Base-by-base conservation (phyloP, 192 early-diverging fungal species). In the Coemansia sp. region DNA sequence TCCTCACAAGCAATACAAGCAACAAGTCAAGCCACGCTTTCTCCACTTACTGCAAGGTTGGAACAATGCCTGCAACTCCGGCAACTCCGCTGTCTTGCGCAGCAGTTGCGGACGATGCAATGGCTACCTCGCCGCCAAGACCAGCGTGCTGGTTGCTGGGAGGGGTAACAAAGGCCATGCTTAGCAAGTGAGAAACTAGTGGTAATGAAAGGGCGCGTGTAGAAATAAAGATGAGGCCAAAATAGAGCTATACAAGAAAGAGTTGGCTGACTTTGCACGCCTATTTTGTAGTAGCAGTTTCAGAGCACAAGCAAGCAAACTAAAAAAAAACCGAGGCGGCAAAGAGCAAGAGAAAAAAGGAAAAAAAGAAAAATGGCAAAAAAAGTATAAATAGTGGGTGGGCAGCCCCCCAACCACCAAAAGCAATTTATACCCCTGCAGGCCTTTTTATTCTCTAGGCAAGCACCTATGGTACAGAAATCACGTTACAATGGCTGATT, bases 1-100 rank as follows among this genome's bases (percentile, higher is more conserved):
- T n/a, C n/a, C 20, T 26, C 18, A 9, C 43, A 35, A 63, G 28
- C 55, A 42, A 21, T 18, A 48, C 21, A 53, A 8, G 33, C 14
- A 62, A 47, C 26, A 52, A 41, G 33, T 55, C 13, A 16, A 33
- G 52, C 52, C 43, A 12, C n/a, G 52, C 31, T 55, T 6, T 28
- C 5, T 55, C 16, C 26, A 73, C 59, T 33, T 66, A 64, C 65
- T 83, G 82, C 58, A 83, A 39, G 18, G 82, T 79, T 16, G 82
- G 82, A 9, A 79, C 70, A 66, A 78, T 83, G 38, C 82, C 82
- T 2, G 72, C 69, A 42, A 73, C 77, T 12, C 75, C 69, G 26
- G 63, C 57, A 20, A 73, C 63, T 4, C 48, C 67, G 43, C 55
- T 58, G 23, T 38, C 35, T 28, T 53, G 50, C 16, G 59, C 57